Percentiles rank a stretch among this genome's conserved stretches.
phyloP scores from a whole-genome alignment of 192 early-diverging fungal species.

The Chytriomyces sp. region DNA sequence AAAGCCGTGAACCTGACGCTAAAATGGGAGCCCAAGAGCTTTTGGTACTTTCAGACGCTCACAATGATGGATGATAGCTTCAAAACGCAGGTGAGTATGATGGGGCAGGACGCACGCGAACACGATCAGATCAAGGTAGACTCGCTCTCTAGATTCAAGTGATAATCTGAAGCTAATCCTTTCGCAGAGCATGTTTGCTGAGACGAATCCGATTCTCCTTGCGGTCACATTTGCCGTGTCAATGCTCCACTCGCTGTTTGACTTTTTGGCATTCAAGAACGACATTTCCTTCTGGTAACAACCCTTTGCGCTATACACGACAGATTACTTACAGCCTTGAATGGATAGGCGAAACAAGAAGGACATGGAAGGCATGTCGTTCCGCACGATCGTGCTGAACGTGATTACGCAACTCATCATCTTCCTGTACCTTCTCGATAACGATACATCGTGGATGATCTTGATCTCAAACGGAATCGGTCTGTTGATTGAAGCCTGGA shows the following conservation, averaged over 20 bases:
- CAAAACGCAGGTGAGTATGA: conserved; percentile 54
- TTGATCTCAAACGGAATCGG: conserved; percentile 80
- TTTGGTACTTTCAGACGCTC: conserved; percentile 77
- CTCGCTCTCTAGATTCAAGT: not conserved
- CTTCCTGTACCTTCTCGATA: conserved; percentile 85
- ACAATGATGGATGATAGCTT: conserved; percentile 68
- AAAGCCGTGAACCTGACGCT: conserved; percentile 72
- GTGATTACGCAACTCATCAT: conserved; percentile 84
- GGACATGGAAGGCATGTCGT: conserved; percentile 78
- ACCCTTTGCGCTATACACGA: conserved; percentile 10
- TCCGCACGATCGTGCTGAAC: conserved; percentile 79
- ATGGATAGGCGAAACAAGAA: conserved; percentile 74
- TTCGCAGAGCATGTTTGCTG: conserved; percentile 78
- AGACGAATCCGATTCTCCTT: conserved; percentile 86
- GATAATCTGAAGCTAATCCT: not conserved
- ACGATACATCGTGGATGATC: conserved; percentile 86
- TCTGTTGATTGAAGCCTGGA: conserved; percentile 86
- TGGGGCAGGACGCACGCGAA: conserved; percentile 59
- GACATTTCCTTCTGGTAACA: conserved; percentile 60
- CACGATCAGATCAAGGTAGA: conserved; percentile 77
- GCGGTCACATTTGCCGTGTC: conserved; percentile 76
- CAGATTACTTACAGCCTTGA: conserved; percentile 6
- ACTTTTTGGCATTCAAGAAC: conserved; percentile 93
- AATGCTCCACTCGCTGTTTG: conserved; percentile 81
- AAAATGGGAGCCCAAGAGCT: conserved; percentile 62